Percentiles rank a stretch among this genome's conserved stretches.
Conservation (phyloP, 306 rosid species). For the Vicia sativa region DNA sequence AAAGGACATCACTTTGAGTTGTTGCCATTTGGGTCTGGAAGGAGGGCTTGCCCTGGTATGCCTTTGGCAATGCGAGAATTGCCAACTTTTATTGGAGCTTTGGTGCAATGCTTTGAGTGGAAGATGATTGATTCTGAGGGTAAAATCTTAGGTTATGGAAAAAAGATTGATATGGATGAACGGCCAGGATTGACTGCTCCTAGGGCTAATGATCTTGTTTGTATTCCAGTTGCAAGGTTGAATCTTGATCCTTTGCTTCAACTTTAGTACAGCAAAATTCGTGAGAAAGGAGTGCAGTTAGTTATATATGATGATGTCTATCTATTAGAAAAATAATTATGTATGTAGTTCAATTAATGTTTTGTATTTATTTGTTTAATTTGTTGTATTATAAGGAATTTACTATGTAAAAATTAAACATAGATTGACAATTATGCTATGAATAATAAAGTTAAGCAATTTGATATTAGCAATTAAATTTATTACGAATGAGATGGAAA, state of each 20-base stretch:
- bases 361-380: too few relatives aligned
- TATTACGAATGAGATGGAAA: not conserved
- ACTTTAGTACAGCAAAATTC: not conserved
- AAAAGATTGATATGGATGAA: slow-evolving; percentile 44
- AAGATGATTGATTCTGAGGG: slow-evolving; percentile 26
- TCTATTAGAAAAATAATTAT: too few relatives aligned
- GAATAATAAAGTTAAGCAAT: not conserved
- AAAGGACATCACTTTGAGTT: slow-evolving; percentile 20
- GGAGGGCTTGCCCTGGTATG: slow-evolving; percentile 60
- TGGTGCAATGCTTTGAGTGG: slow-evolving; percentile 61
- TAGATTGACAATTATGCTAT: not conserved
- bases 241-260: slow-evolving; percentile 33
- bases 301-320: too few relatives aligned
- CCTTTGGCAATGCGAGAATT: slow-evolving; percentile 50
- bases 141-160: not conserved
- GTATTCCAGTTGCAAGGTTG: slow-evolving; percentile 45
- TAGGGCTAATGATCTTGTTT: slow-evolving; percentile 45
- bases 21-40: slow-evolving; percentile 50
- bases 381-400: not conserved
- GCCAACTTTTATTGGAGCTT: slow-evolving; percentile 43
- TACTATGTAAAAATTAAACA: not conserved
- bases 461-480: not conserved
- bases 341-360: too few relatives aligned
- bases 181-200: slow-evolving; percentile 58
- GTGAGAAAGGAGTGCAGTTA: not conserved